Base-by-base conservation (phyloP, 106 monocot species). In the Dactylorhiza incarnata region DNA sequence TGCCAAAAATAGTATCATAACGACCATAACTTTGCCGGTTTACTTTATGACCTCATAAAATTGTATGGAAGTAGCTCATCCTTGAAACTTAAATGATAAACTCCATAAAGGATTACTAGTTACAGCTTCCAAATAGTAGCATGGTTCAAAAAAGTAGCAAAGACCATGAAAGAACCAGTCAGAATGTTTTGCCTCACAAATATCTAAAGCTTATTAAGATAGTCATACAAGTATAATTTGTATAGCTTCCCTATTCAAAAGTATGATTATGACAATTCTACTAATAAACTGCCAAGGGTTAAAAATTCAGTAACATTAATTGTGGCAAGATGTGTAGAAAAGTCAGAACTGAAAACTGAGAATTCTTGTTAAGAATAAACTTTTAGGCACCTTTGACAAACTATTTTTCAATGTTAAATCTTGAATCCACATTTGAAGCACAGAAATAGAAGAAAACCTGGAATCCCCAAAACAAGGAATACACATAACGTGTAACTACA, bases 391-490 rank as follows among this genome's bases (percentile, higher is more conserved):
- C 25, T 7, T 29, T 65, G 13, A 10, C 2, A 65, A 65, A 65
- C 19, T 5, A 58, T 29, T 58, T 58, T 20, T 58, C 7, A 5
- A 58, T 56, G 19, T 20, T 6, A 58, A 58, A 58, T 22, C n/a
- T 58, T 8, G 58, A 22, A 19, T 58, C 58, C n/a, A 20, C 58
- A 58, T 58, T 19, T 20, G 20, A 58, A 58, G 58, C 66, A 3
- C 11, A 37, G 14, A 66, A 37, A 66, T 66, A 69, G 7, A 17
- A 69, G 65, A 69, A 69, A 45, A 88, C 88, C 88, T 80, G 88
- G 47, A 88, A 88, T n/a, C 88, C 88, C 88, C 88, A 88, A 72
- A 80, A 82, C 26, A 85, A 73, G 43, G 85, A 88, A 82, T 85
- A 85, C 77, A 85, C 66, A 53, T 88, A 88, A 59, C 85, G 79